Evolutionary conservation across 2,329 filamentous ascomycete species (phyloP), one percentile per base, ranked within the genome.

Genomic region (Tolypocladium inflatum): DNA sequence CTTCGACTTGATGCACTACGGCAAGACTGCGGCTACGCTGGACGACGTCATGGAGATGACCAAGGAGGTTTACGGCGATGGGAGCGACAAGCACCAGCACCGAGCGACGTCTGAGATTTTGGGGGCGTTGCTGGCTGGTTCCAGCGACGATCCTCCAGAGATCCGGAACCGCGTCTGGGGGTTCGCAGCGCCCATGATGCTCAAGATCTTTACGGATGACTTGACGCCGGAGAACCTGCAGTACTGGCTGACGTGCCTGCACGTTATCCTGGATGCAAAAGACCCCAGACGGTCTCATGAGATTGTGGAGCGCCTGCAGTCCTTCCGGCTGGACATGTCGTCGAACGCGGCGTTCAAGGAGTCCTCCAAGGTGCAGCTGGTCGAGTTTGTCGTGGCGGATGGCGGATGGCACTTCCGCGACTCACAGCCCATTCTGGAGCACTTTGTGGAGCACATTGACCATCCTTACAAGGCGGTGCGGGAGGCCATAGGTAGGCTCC

Each of bases 271-370:
- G 48, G 91, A 95, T 65, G 86, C 88, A 13, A 93, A 94, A 67
- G 94, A 99, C 72, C 93, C 94, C 15, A 85, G 95, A 51, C 85
- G 93, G 62, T 86, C 86, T 3, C 91, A 89, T 78, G 93, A 96
- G 63, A 81, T 99, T 62, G 83, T 96, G 41, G 88, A 94, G 62
- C 88, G 85, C 72, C 79, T 99, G 23, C 84, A 88, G 53, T 84
- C 86, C 57, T 97, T 97, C 82, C 84, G 91, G 37, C 80, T 99
- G 11, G 94, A 99, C 70, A 93, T 97, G 87, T 80, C 84, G 7
- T 97, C 93, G 0, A 97, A 97, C 69, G 94, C 95, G 4, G 94
- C 94, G 0, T 99, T 99, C 81, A 99, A 99, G 71, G 95, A 99
- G 71, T 96, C 93, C 57, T 95, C 93, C 35, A 97, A 97, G 76